Conservation (phyloP, 495 filamentous ascomycete genomes). For the Penicillium goetzii region DNA sequence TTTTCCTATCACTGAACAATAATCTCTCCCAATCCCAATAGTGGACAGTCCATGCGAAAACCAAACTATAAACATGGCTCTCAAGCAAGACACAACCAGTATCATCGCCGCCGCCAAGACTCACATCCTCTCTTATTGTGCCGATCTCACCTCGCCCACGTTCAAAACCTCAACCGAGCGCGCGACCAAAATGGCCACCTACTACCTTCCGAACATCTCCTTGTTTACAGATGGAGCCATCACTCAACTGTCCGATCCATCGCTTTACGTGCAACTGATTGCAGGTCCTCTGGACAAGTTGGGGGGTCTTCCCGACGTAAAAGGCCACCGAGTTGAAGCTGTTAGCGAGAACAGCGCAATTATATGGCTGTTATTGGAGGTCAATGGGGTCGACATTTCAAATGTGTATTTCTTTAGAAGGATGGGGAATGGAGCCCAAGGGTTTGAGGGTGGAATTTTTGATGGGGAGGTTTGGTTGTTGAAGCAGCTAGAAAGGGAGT, state of each 20-base stretch:
- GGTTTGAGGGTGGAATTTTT: conserved; percentile 3
- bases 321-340: background rate
- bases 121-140: background rate
- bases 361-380: background rate
- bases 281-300: background rate
- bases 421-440: background rate
- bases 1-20: background rate
- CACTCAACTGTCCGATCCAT: background rate
- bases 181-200: background rate
- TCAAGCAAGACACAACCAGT: background rate
- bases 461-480: background rate
- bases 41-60: background rate
- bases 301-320: background rate
- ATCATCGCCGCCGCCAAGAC: background rate
- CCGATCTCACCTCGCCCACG: background rate
- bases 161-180: background rate
- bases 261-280: background rate
- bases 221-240: background rate
- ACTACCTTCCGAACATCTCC: background rate
- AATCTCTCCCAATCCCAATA: background rate
- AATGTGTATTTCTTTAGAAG: background rate
- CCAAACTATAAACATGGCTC: background rate
- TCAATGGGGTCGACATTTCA: background rate
- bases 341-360: background rate
- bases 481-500: background rate